Evolutionary conservation across 2,329 filamentous ascomycete genomes (phyloP).

Genomic region (Penicillium sp.): DNA sequence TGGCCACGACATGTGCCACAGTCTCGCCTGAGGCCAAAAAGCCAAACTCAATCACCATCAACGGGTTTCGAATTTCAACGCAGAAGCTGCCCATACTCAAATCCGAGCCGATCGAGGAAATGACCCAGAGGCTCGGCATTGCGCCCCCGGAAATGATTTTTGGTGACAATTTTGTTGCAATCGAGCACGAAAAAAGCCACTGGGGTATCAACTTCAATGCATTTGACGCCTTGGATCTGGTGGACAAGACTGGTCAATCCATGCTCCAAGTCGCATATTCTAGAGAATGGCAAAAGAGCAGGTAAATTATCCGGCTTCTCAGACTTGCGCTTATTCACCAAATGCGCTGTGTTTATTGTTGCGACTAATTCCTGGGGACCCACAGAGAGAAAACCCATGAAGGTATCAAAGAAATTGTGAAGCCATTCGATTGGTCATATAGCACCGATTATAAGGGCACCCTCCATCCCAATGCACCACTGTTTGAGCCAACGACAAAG

Average conservation of each 20-base stretch:
- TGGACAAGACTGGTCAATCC: conserved; percentile 87
- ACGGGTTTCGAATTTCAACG: conserved; percentile 71
- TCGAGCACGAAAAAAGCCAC: conserved; percentile 70
- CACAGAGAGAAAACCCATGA: conserved; percentile 72
- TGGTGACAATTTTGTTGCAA: conserved; percentile 81
- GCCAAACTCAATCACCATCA: conserved; percentile 60
- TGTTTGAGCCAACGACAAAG: conserved; percentile 48
- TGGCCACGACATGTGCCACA: conserved; percentile 52
- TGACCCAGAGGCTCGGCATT: conserved; percentile 77
- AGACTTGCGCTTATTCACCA: neutral
- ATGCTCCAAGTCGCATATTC: conserved; percentile 96
- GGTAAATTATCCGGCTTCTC: conserved; percentile 38
- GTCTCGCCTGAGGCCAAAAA: conserved; percentile 49
- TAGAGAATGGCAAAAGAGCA: conserved; percentile 75
- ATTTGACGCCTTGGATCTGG: conserved; percentile 79
- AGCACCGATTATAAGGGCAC: conserved; percentile 83
- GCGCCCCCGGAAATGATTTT: conserved; percentile 99
- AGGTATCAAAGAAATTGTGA: conserved; percentile 88
- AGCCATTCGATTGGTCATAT: conserved; percentile 98
- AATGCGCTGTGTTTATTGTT: too few relatives aligned
- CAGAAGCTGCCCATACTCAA: conserved; percentile 95
- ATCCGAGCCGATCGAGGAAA: conserved; percentile 80
- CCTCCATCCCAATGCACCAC: conserved; percentile 42
- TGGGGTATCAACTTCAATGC: conserved; percentile 83
- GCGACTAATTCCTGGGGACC: conserved; percentile 39